Base-by-base conservation (phyloP, 2,329 filamentous ascomycete species). In the Decorospora gaudefroyi region DNA sequence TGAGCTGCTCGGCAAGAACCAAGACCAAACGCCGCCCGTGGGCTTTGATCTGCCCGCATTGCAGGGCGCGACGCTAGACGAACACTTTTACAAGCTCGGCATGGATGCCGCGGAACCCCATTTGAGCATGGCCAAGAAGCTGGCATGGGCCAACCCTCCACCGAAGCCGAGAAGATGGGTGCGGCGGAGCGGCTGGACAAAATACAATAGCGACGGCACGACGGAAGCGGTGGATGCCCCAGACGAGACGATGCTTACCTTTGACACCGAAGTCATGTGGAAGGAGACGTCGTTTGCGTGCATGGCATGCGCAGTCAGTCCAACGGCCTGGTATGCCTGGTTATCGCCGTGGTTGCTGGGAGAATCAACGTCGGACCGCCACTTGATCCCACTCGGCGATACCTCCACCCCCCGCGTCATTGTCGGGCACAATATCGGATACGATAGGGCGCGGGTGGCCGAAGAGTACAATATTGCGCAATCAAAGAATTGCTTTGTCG, bases 191-290 rank as follows among this genome's bases (percentile, higher is more conserved):
- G 95, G 93, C 1, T 99, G 93, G 93, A 97, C 91, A 0, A 96
- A 90, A 71, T 99, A 99, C 72, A 78, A 86, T 54, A 67, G 76
- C 2, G 86, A 95, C 67, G 90, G 89, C 15, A 77, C 74, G 9
- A 79, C 78, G n/a, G 87, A 93, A 65, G 69, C 78, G 3, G 82
- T 96, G 4, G 83, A 86, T 49, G 82, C 84, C 7, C 93, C 95
- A 0, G 78, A 92, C 49, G 91, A 93, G 65, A 74, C 81, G 3
- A 85, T 92, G 78, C 76, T 97, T 41, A 91, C 87, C 25, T 99
- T 99, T 60, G 93, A 99, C 71, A 95, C 91, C 1, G 93, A 99
- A 71, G 91, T 96, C 32, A 85, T 99, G 86, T 99, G 86, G 81
- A 95, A 95, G 67, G 84, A 93, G 65, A 92, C 86, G 55, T 85